Evolutionary conservation across 1,284 basidiomycete genomes (phyloP), one percentile per base, ranked within the genome.

Genomic region (Austroboletus niveus): DNA sequence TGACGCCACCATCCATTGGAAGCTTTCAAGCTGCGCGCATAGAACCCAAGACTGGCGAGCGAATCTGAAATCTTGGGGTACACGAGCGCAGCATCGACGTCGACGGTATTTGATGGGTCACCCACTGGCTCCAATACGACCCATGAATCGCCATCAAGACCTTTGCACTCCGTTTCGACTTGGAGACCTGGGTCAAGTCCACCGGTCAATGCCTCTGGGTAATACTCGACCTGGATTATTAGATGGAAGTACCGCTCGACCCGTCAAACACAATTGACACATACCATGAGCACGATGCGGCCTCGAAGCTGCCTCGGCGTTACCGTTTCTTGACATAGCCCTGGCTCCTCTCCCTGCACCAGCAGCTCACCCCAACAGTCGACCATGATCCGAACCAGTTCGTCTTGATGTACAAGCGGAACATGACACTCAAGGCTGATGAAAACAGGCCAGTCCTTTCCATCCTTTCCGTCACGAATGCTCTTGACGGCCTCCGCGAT

Each of bases 351-450:
- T 60, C 30, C 63, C 61, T 38, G 70, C 62, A 82, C 76, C 9
- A 87, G 68, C 61, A 78, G 79, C 17, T 76, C 70, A 0, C 82
- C 81, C 78, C 82, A 85, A 1, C 70, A 71, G 9, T 75, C 73
- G 54, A 73, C 68, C 76, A 87, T 78, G 47, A 82, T 75, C 32
- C 68, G 62, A n/a, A 84, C 79, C 24, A 87, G 66, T 51, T 82
- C 73, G 32, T 68, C 63, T 61, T 86, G 84, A 0, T 75, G 74
- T 24, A 70, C 69, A 0, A 74, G 62, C 4, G 70, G 70, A 41
- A 85, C 82, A 59, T 87, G 84, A 56, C 82, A 85, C 60, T 86
- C 85, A 10, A 87, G 69, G 45, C 79, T 82, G 38, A 86, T 75
- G 47, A 85, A 63, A n/a, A 86, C 71, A 2, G 84, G 84, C 78